Conservation (phyloP, 2,329 filamentous ascomycete species). For the Aureobasidium melanogenum region DNA sequence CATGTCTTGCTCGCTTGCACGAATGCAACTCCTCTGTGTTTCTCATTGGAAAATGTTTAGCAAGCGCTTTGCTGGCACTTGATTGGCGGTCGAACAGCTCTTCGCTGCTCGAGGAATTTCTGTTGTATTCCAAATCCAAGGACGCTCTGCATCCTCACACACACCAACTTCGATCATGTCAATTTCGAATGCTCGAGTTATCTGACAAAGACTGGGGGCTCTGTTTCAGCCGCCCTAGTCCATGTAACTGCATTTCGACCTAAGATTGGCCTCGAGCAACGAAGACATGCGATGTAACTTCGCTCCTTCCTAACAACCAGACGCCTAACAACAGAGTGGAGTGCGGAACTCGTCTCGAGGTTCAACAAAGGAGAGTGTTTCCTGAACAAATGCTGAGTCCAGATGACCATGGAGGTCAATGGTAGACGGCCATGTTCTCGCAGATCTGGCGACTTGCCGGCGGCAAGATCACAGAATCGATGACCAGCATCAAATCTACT, state of each 20-base stretch:
- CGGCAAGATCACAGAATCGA: background rate
- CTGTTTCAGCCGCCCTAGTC: background rate
- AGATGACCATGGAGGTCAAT: background rate
- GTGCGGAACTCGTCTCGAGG: background rate
- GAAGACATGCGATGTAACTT: background rate
- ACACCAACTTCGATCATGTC: background rate
- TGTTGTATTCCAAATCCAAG: background rate
- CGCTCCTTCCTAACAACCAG: background rate
- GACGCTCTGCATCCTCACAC: background rate
- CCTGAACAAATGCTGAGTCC: background rate
- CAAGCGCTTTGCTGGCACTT: background rate
- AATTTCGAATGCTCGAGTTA: background rate
- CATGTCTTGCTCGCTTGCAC: background rate
- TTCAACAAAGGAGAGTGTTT: background rate
- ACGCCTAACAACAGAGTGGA: background rate
- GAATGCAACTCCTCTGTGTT: background rate
- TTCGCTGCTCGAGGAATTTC: background rate
- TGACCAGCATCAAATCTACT: background rate
- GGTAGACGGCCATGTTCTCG: background rate
- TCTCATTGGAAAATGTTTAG: background rate
- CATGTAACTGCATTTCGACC: background rate
- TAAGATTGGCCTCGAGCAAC: background rate
- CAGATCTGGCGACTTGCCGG: background rate
- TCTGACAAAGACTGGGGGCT: background rate
- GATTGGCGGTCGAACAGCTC: background rate